These are phyloP conservation scores for Pholiota molesta DNA, from an alignment of 768 basidiomycete species.

Conservation along the genomic window DNA sequence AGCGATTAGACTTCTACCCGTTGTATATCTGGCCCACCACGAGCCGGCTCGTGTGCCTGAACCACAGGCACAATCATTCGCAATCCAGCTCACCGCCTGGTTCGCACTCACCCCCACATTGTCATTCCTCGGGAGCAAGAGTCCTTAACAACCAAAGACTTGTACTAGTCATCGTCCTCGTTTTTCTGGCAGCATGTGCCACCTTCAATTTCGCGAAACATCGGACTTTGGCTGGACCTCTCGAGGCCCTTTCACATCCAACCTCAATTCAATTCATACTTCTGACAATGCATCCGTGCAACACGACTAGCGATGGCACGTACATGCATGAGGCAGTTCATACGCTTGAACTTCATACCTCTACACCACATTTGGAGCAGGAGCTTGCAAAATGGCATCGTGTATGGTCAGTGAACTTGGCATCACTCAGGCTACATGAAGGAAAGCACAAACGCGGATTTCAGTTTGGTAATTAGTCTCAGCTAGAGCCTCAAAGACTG, in stretches of 20 bases:
- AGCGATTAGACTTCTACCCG: slow-evolving; percentile 22
- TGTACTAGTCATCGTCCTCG: background rate
- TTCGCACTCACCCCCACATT: slow-evolving; percentile 3
- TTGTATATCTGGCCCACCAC: slow-evolving; percentile 19
- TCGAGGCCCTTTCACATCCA: too few species aligned
- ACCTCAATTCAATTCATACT: background rate
- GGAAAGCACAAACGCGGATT: background rate
- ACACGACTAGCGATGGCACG: background rate
- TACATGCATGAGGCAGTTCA: background rate
- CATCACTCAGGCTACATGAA: background rate
- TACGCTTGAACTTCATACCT: background rate
- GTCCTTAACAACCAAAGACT: slow-evolving; percentile 2
- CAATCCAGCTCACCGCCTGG: background rate
- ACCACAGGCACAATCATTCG: slow-evolving; percentile 9
- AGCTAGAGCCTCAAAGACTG: too few species aligned
- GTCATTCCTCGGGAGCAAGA: slow-evolving; percentile 17
- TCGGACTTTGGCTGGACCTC: slow-evolving; percentile 12
- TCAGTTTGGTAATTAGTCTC: too few species aligned
- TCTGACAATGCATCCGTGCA: background rate
- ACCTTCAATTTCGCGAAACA: background rate
- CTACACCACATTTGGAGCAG: background rate
- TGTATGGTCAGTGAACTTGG: background rate
- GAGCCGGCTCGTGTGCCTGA: slow-evolving; percentile 26
- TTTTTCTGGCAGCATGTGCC: background rate
- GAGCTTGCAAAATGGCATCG: background rate